phyloP scores from a whole-genome alignment of 208 protist genomes.

The Leishmania mexicana region DNA sequence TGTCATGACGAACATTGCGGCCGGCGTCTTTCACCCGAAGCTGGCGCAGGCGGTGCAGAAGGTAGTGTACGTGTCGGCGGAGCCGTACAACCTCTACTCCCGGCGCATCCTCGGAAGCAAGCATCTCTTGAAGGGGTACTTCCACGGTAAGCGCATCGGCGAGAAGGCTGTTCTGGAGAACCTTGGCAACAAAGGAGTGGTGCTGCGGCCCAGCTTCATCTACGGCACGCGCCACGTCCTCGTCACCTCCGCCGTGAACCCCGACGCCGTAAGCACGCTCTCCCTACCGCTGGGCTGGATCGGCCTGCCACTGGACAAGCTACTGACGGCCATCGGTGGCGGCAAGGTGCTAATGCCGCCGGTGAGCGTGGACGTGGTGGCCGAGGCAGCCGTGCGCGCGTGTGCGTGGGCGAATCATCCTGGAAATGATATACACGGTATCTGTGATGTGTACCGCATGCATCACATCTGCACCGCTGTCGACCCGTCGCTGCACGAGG shows the following conservation, averaged over 20 bases:
- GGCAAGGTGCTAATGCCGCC: constrained; percentile 65
- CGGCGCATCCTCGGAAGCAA: constrained; percentile 39
- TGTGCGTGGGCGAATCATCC: constrained; percentile 43
- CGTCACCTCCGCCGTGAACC: constrained; percentile 23
- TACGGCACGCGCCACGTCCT: constrained; percentile 74
- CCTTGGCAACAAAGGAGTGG: constrained; percentile 43
- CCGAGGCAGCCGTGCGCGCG: constrained; percentile 67
- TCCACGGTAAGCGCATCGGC: constrained; percentile 75
- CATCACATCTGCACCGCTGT: constrained; percentile 45
- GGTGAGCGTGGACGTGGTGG: constrained; percentile 65
- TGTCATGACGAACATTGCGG: constrained; percentile 80
- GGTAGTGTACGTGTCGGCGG: constrained; percentile 80
- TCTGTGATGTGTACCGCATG: constrained; percentile 75
- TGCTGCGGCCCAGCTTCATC: constrained; percentile 81
- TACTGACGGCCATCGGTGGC: constrained; percentile 55
- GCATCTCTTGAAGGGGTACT: constrained; percentile 80
- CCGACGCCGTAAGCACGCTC: constrained; percentile 36
- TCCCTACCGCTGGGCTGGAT: constrained; percentile 70
- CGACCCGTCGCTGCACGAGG: constrained; percentile 1
- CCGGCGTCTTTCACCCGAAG: constrained; percentile 63
- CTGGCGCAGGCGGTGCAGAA: constrained; percentile 39
- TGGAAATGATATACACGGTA: constrained; percentile 34
- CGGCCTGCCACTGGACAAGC: constrained; percentile 55
- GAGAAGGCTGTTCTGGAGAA: constrained; percentile 76
- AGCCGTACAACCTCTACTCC: constrained; percentile 51